A percentile compares a stretch with the other conserved stretches of the same genome.
These are phyloP conservation scores for Neurospora sp. DNA, from an alignment of 495 filamentous ascomycete species.

Conservation along the genomic window DNA sequence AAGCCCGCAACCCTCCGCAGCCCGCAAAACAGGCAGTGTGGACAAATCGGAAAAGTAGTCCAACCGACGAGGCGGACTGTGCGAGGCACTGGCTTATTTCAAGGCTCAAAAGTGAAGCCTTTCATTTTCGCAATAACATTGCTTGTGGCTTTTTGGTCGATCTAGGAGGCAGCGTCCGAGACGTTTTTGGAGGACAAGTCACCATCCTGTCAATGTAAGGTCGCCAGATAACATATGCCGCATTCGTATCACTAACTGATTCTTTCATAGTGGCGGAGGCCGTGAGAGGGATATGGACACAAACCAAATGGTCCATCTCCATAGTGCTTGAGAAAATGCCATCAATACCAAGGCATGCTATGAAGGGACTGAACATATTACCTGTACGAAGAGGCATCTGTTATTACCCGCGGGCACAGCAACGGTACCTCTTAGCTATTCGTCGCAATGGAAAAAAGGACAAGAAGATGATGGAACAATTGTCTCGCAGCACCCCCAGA, in stretches of 20 bases:
- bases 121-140: conserved; percentile 36
- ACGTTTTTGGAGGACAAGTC: conserved; percentile 53
- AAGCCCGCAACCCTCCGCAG: neutral
- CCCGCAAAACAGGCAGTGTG: neutral
- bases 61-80: conserved; percentile 50
- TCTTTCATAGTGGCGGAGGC: conserved; percentile 40
- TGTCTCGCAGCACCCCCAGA: neutral
- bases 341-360: too few species aligned
- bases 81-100: conserved; percentile 61
- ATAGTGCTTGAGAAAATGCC: too few species aligned
- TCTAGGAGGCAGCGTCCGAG: conserved; percentile 40
- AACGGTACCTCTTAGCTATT: too few species aligned
- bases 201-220: conserved; percentile 60
- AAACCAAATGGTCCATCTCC: too few species aligned
- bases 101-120: conserved; percentile 50
- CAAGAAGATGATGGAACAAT: neutral
- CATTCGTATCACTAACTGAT: neutral
- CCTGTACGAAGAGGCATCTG: too few species aligned
- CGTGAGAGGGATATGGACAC: conserved; percentile 26
- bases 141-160: conserved; percentile 55
- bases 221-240: neutral
- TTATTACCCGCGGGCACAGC: too few species aligned
- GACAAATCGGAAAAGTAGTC: conserved; percentile 40
- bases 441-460: neutral
- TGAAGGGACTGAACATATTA: too few species aligned